Conservation (phyloP, 73 alveolate genomes). For the Tetrahymena thermophila region DNA sequence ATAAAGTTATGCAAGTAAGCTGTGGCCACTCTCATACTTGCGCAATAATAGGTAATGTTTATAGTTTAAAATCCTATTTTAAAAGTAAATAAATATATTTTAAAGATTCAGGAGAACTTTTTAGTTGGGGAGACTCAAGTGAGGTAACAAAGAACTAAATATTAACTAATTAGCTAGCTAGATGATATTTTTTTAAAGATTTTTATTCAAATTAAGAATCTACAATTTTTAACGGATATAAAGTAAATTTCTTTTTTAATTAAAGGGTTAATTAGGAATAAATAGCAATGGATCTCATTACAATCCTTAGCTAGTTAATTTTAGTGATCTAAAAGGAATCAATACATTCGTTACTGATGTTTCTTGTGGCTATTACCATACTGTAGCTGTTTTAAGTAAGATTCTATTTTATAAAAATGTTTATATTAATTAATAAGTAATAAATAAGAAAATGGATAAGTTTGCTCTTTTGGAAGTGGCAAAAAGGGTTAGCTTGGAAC, state of each 20-base stretch:
- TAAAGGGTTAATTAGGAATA: background rate
- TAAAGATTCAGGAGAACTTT: background rate
- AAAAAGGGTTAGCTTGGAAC: background rate
- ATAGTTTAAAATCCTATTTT: background rate
- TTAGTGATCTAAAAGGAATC: background rate
- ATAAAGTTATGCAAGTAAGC: background rate
- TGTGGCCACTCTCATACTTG: background rate
- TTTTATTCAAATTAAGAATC: background rate
- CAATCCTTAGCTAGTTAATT: background rate
- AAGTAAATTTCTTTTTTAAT: background rate
- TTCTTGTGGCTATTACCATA: background rate
- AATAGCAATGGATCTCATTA: background rate
- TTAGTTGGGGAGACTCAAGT: background rate
- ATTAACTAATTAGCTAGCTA: background rate
- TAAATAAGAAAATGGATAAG: background rate
- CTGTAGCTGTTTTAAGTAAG: background rate
- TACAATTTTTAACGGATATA: background rate
- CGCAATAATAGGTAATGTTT: background rate
- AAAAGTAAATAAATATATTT: background rate
- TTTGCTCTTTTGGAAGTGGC: background rate
- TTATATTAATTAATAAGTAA: background rate
- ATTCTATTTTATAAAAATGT: background rate
- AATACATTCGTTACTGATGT: background rate
- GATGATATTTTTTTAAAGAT: background rate
- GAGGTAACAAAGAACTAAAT: background rate